phyloP scores from a whole-genome alignment of 176 grass and related monocot genomes.

The Guadua angustifolia region DNA sequence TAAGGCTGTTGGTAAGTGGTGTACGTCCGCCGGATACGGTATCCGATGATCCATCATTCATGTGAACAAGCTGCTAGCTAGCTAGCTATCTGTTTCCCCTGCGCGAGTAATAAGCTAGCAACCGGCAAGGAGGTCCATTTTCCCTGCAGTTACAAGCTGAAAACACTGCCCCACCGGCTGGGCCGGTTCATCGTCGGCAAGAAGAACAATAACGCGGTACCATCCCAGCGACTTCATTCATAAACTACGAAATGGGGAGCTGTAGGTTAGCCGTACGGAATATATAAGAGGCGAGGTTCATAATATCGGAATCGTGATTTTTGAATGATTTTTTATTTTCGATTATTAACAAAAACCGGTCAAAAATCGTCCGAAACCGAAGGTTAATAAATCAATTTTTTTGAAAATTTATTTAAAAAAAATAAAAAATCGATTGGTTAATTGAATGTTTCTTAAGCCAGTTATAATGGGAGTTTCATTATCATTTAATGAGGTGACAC shows the following conservation, averaged over 20 bases:
- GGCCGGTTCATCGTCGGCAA: neutral
- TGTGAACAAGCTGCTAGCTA: neutral
- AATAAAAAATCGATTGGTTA: too few relatives aligned
- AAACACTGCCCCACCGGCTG: conserved; percentile 11
- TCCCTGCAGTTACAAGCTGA: conserved; percentile 4
- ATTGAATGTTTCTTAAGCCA: too few relatives aligned
- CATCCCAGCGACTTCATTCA: neutral
- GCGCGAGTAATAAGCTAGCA: neutral
- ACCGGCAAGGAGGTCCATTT: neutral
- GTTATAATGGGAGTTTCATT: too few relatives aligned
- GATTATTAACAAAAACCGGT: too few relatives aligned
- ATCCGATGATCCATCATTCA: neutral
- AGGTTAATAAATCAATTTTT: too few relatives aligned
- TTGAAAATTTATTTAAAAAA: too few relatives aligned
- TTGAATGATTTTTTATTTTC: too few relatives aligned
- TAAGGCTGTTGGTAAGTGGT: neutral
- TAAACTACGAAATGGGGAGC: neutral
- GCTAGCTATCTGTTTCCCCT: neutral
- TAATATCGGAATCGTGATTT: too few relatives aligned
- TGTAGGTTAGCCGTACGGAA: neutral
- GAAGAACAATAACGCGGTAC: neutral
- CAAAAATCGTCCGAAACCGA: too few relatives aligned
- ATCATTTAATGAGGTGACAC: too few relatives aligned
- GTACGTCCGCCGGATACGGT: neutral
- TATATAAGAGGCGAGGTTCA: too few relatives aligned